Evolutionary conservation across 495 filamentous ascomycete species (phyloP).

Genomic region (Penicillium pulvis): DNA sequence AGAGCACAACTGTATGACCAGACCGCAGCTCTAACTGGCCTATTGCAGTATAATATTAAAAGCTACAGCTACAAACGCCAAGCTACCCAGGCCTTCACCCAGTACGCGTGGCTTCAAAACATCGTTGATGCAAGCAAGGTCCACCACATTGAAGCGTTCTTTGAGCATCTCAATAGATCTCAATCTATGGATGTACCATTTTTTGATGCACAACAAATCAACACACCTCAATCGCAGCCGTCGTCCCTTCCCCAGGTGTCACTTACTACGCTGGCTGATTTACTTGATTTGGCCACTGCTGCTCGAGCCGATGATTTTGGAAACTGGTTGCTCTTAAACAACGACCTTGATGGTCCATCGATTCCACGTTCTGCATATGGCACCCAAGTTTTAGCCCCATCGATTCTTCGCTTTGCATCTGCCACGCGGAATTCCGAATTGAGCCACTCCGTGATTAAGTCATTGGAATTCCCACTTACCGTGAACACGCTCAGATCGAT

Average conservation of each 20-base stretch:
- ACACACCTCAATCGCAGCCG: slow-evolving; percentile 23
- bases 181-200: slow-evolving; percentile 19
- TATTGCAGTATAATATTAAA: slow-evolving; percentile 42
- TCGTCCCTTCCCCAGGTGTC: slow-evolving; percentile 51
- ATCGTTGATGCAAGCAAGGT: slow-evolving; percentile 44
- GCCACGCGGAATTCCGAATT: slow-evolving; percentile 51
- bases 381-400: slow-evolving; percentile 51
- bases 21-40: slow-evolving; percentile 36
- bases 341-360: slow-evolving; percentile 58
- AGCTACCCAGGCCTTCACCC: slow-evolving; percentile 30
- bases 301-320: slow-evolving; percentile 51
- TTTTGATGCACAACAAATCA: slow-evolving; percentile 20
- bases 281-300: slow-evolving; percentile 56
- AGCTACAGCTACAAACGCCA: slow-evolving; percentile 28
- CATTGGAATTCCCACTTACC: slow-evolving; percentile 40
- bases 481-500: slow-evolving; percentile 51
- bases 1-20: slow-evolving; percentile 41
- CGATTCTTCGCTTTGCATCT: slow-evolving; percentile 59
- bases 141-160: slow-evolving; percentile 41
- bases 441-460: slow-evolving; percentile 43
- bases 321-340: slow-evolving; percentile 55
- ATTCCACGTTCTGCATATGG: slow-evolving; percentile 51
- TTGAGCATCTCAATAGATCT: slow-evolving; percentile 23
- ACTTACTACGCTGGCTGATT: slow-evolving; percentile 43
- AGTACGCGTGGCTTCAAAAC: slow-evolving; percentile 39